A percentile compares a stretch with the other conserved stretches of the same genome.
phyloP scores from a whole-genome alignment of 768 basidiomycete genomes.

The Rhodotorula graminis region DNA sequence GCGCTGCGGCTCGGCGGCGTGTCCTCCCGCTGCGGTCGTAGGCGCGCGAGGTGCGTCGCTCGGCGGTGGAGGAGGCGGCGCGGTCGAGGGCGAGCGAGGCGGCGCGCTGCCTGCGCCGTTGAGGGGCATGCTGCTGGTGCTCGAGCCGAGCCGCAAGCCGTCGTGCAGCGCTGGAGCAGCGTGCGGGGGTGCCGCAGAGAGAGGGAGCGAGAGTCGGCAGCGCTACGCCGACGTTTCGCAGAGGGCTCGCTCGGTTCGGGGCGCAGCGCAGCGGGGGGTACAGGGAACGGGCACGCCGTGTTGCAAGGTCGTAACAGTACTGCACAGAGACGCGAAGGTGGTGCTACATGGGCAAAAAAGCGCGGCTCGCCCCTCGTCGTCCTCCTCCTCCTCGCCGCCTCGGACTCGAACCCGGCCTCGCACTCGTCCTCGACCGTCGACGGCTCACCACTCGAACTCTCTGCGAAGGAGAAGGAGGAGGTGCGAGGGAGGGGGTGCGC shows the following conservation, averaged over 20 bases:
- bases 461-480: constrained; percentile 5
- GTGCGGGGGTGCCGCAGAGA: neutral
- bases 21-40: too few relatives aligned
- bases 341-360: neutral
- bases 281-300: too few relatives aligned
- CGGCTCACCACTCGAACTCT: constrained; percentile 39
- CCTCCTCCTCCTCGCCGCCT: neutral
- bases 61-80: too few relatives aligned
- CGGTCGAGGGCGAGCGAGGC: too few relatives aligned
- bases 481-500: neutral
- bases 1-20: too few relatives aligned
- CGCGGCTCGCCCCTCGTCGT: neutral
- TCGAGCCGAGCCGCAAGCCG: too few relatives aligned
- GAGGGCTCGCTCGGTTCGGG: too few relatives aligned
- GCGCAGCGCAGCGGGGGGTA: too few relatives aligned
- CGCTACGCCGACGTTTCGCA: too few relatives aligned
- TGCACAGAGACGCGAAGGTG: neutral
- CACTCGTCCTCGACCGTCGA: neutral
- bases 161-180: too few relatives aligned
- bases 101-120: too few relatives aligned
- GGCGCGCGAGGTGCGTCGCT: too few relatives aligned
- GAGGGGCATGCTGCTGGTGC: neutral
- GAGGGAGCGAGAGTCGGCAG: neutral
- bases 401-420: neutral
- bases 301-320: neutral